Conservation (phyloP, 2,329 filamentous ascomycete genomes). For the Monosporascus sp. region DNA sequence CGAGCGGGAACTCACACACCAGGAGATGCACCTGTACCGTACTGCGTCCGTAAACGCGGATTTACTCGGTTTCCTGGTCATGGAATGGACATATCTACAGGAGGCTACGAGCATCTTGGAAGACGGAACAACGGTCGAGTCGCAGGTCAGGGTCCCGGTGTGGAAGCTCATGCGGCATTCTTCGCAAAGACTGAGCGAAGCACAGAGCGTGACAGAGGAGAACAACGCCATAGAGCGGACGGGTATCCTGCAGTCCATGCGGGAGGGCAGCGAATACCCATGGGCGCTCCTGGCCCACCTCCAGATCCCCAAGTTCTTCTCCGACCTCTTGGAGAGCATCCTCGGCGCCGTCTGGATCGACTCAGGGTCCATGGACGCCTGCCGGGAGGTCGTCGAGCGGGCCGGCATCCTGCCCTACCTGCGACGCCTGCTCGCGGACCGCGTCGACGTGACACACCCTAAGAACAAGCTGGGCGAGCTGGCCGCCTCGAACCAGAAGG, state of each 20-base stretch:
- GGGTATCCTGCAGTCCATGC: conserved; percentile 45
- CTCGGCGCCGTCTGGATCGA: conserved; percentile 84
- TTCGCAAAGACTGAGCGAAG: conserved; percentile 39
- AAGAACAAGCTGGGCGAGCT: conserved; percentile 64
- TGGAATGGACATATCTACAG: conserved; percentile 45
- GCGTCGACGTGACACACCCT: conserved; percentile 54
- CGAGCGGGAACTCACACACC: conserved; percentile 35
- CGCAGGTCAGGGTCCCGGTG: conserved; percentile 38
- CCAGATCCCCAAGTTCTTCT: conserved; percentile 69
- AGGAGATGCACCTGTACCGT: conserved; percentile 70
- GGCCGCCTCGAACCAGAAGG: conserved; percentile 36
- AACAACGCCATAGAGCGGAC: conserved; percentile 44
- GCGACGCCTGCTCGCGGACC: conserved; percentile 51
- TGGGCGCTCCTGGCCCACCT: conserved; percentile 68
- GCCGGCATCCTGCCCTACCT: conserved; percentile 63
- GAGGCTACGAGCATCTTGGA: conserved; percentile 21
- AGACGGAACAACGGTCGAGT: conserved; percentile 17
- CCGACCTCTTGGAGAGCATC: conserved; percentile 75
- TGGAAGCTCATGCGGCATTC: conserved; percentile 66
- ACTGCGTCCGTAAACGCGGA: conserved; percentile 74
- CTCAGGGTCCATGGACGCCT: conserved; percentile 55
- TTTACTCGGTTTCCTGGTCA: conserved; percentile 70
- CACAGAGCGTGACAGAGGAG: conserved; percentile 37
- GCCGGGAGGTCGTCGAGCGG: conserved; percentile 52
- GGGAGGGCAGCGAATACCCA: conserved; percentile 55